phyloP scores from a whole-genome alignment of 2,329 filamentous ascomycete genomes.

The Penicillium sp. region DNA sequence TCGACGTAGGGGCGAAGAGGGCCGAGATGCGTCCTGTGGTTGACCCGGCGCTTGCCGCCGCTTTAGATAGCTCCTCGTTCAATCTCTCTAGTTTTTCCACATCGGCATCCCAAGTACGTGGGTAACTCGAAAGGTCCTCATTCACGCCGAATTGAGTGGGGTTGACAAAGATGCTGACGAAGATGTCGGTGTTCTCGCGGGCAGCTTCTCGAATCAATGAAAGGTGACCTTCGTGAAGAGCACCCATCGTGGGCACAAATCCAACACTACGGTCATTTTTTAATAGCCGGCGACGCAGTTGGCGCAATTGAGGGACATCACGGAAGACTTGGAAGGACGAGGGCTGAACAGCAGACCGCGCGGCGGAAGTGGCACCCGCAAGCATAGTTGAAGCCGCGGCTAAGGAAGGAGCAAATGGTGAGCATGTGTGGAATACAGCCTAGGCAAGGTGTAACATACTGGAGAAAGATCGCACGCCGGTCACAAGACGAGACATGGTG shows the following conservation, averaged over 20 bases:
- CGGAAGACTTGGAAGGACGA: conserved; percentile 58
- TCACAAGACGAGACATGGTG: conserved; percentile 31
- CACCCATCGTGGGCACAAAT: conserved; percentile 95
- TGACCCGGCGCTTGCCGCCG: conserved; percentile 29
- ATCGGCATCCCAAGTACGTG: conserved; percentile 81
- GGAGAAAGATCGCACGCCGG: conserved; percentile 24
- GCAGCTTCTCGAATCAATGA: conserved; percentile 80
- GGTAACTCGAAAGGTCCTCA: conserved; percentile 86
- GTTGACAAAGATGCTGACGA: conserved; percentile 93
- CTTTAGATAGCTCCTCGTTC: conserved; percentile 61
- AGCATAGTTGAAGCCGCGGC: conserved; percentile 24
- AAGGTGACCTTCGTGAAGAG: conserved; percentile 86
- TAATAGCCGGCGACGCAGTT: conserved; percentile 62
- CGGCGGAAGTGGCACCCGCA: conserved; percentile 18
- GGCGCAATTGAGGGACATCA: conserved; percentile 64
- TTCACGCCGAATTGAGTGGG: conserved; percentile 88
- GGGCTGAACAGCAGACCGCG: conserved; percentile 17
- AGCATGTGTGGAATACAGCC: conserved; percentile 4
- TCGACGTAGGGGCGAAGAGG: conserved; percentile 78
- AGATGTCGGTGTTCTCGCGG: conserved; percentile 74
- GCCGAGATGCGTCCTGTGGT: conserved; percentile 63
- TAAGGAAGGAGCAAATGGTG: conserved; percentile 8
- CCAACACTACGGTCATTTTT: conserved; percentile 67
- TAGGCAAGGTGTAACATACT: conserved; percentile 19
- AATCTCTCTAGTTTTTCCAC: conserved; percentile 60